Base-by-base conservation (phyloP, 305 asterid species). In the Salvia sclarea region DNA sequence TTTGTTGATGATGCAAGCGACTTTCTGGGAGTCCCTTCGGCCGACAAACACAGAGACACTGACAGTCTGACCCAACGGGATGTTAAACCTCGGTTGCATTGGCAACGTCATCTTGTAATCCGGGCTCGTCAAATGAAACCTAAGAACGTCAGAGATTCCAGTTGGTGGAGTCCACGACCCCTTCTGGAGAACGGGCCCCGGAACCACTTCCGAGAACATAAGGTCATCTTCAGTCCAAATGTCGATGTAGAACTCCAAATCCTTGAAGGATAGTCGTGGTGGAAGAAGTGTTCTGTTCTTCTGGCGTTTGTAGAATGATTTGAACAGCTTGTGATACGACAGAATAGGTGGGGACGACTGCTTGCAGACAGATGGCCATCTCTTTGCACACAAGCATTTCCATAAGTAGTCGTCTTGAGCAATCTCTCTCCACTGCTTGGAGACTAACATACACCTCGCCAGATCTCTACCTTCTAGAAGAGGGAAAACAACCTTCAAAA, bases 301-400 rank as follows among this genome's bases (percentile, higher is more conserved):
- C 18, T 79, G 87, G 45, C 88, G 91, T 70, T 75, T 88, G 33
- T 87, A 84, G 31, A 88, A 89, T 59, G 80, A 80, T 59, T 80
- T 89, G 49, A 63, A 88, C 9, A 94, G 82, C 18, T 84, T 75
- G 69, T 74, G 82, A 66, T 87, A 91, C 13, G 97, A 80, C 49
- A 64, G 31, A 50, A 82, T 81, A 12, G 96, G 92, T 57, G 90
- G 86, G 1, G 90, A 81, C 6, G 91, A 54, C 66, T 78, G 83
- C 74, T 87, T 87, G 84, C 95, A 91, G 64, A 86, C 68, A 6
- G 98, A 89, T 52, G 98, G 98, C 98, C 98, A 94, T 78, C 83
- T 84, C 76, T 85, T 86, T 33, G 77, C 79, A 57, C 98, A 94
- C 2, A 91, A 75, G 75, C 98, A 94, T 86, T 86, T 94, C 98